Evolutionary conservation across 1,139 yeast species (phyloP).

Genomic region (Meyerozyma guilliermondii): DNA sequence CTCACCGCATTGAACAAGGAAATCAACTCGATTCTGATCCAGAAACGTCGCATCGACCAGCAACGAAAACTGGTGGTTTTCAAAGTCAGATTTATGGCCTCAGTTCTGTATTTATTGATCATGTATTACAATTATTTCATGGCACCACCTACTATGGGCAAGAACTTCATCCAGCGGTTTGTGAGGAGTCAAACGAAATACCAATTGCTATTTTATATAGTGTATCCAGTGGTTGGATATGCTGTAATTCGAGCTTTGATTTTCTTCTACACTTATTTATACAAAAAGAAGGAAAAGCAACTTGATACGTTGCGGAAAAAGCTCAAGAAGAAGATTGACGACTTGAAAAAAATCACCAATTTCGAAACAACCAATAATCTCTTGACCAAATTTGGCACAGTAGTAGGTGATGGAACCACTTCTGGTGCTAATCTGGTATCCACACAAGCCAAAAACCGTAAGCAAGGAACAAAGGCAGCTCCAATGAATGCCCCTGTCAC

Average conservation of each 20-base stretch:
- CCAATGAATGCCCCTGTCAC: constrained; percentile 1
- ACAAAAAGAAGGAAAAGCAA: constrained; percentile 16
- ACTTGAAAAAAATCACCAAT: constrained; percentile 73
- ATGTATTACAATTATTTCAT: constrained; percentile 22
- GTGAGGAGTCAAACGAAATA: constrained; percentile 18
- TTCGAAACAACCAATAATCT: constrained; percentile 73
- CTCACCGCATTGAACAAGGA: constrained; percentile 37
- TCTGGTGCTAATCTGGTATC: background rate
- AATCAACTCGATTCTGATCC: constrained; percentile 32
- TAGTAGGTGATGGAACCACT: constrained; percentile 7
- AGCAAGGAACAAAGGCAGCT: background rate
- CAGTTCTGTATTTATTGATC: constrained; percentile 27
- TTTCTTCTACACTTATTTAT: constrained; percentile 20
- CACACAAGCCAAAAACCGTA: background rate
- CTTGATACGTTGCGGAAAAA: constrained; percentile 39
- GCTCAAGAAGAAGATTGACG: constrained; percentile 63
- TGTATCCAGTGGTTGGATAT: constrained; percentile 26
- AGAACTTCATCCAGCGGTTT: constrained; percentile 19
- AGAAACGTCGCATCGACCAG: constrained; percentile 17
- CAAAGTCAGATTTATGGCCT: constrained; percentile 16
- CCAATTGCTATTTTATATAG: constrained; percentile 16
- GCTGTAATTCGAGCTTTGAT: constrained; percentile 17
- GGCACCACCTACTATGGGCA: constrained; percentile 15
- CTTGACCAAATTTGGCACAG: constrained; percentile 57
- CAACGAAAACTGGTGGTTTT: constrained; percentile 12